phyloP scores from a whole-genome alignment of 2,329 filamentous ascomycete species.

The Cladobotryum mycophilum region DNA sequence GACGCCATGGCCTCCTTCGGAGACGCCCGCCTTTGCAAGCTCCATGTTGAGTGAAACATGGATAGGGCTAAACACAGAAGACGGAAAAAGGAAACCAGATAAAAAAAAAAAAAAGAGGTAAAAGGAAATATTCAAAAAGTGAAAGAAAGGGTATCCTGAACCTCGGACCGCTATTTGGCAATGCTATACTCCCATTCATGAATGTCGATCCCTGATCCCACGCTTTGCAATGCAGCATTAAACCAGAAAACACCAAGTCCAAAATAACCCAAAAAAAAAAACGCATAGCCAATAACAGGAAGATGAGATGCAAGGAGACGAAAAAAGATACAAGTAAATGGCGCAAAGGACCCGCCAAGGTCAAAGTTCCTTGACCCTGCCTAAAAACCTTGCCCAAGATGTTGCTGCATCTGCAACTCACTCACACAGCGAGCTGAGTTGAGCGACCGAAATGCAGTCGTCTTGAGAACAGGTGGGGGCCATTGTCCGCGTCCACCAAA shows the following conservation, averaged over 20 bases:
- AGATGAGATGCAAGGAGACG: background rate
- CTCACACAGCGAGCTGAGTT: no score
- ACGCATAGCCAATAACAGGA: background rate
- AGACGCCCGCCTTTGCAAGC: background rate
- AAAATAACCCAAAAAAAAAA: background rate
- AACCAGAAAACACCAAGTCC: background rate
- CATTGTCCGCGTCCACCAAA: background rate
- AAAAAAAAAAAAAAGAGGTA: background rate
- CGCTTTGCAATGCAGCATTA: conserved; percentile 6
- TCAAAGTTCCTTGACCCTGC: background rate
- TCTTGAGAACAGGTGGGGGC: background rate
- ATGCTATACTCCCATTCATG: conserved; percentile 1
- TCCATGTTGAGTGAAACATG: background rate
- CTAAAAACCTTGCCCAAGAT: no score
- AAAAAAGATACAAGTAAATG: conserved; percentile 5
- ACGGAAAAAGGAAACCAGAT: background rate
- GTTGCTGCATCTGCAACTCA: no score
- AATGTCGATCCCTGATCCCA: conserved; percentile 6
- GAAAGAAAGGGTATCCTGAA: conserved; percentile 7
- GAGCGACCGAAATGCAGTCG: background rate
- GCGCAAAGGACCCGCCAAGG: conserved; percentile 5
- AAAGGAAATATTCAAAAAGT: background rate
- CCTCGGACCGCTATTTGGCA: conserved; percentile 5
- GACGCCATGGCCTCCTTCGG: background rate
- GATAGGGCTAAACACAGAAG: background rate